phyloP scores from a whole-genome alignment of 78 protist species.

The Polysphondylium violaceum region DNA sequence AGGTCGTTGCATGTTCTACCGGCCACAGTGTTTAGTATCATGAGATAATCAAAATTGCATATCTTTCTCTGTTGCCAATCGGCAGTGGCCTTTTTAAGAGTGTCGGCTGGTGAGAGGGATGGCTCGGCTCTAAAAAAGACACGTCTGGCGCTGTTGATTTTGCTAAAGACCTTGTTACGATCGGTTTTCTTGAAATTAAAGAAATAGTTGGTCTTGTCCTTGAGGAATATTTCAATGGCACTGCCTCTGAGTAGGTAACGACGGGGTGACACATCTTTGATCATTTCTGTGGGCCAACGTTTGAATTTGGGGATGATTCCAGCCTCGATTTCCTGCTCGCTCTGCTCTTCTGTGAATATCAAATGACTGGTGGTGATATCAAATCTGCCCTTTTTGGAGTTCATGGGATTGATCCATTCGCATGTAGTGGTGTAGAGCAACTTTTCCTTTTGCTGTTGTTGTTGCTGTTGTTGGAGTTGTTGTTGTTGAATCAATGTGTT shows the following conservation, averaged over 20 bases:
- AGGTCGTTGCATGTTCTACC: constrained; percentile 93
- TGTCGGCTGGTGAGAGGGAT: constrained; percentile 35
- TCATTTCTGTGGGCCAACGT: constrained; percentile 50
- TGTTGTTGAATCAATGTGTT: neutral
- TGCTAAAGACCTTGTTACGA: constrained; percentile 22
- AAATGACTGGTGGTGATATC: constrained; percentile 54
- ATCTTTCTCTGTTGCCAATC: constrained; percentile 80
- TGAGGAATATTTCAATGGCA: constrained; percentile 84
- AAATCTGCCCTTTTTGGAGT: constrained; percentile 33
- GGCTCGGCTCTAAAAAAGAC: neutral
- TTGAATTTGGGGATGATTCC: constrained; percentile 22
- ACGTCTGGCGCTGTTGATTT: constrained; percentile 10
- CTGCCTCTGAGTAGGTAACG: constrained; percentile 80
- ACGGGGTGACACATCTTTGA: constrained; percentile 62
- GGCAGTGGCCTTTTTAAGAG: constrained; percentile 40
- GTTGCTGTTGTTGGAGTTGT: constrained; percentile 24
- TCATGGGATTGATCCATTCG: constrained; percentile 60
- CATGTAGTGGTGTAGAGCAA: constrained; percentile 43
- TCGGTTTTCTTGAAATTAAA: constrained; percentile 59
- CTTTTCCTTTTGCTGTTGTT: constrained; percentile 37
- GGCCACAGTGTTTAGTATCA: constrained; percentile 90
- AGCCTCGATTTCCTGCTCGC: neutral
- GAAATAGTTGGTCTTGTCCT: constrained; percentile 70
- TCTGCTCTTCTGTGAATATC: constrained; percentile 46
- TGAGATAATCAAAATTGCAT: constrained; percentile 90